Evolutionary conservation across 2,329 filamentous ascomycete genomes (phyloP).

Genomic region (Fusarium concolor): DNA sequence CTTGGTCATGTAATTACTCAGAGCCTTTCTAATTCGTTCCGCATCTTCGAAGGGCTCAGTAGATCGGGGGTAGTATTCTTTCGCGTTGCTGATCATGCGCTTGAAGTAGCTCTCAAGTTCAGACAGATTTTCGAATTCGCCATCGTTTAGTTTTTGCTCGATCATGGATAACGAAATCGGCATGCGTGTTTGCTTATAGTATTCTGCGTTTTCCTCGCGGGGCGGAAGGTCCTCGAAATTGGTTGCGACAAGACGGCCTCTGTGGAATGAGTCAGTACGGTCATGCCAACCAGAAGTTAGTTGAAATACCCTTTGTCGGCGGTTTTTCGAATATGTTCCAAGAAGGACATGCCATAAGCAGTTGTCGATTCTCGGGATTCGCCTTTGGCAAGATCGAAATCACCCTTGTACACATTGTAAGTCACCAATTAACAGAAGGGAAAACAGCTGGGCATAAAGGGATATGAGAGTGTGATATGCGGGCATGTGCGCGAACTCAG

Average conservation of each 20-base stretch:
- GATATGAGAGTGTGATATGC: background rate
- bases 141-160: slow-evolving; percentile 76
- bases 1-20: slow-evolving; percentile 89
- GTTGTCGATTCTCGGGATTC: slow-evolving; percentile 78
- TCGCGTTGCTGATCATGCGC: slow-evolving; percentile 88
- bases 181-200: slow-evolving; percentile 81
- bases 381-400: slow-evolving; percentile 62
- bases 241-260: slow-evolving; percentile 78
- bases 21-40: slow-evolving; percentile 85
- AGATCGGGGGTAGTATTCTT: slow-evolving; percentile 81
- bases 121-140: slow-evolving; percentile 77
- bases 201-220: slow-evolving; percentile 73
- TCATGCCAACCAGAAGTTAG: slow-evolving; percentile 1
- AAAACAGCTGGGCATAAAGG: background rate
- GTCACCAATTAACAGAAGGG: slow-evolving; percentile 3
- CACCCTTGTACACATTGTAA: slow-evolving; percentile 46
- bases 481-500: background rate
- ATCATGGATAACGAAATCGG: slow-evolving; percentile 83
- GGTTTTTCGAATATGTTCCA: slow-evolving; percentile 79
- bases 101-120: slow-evolving; percentile 87
- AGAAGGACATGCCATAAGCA: slow-evolving; percentile 76
- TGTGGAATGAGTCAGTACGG: slow-evolving; percentile 50
- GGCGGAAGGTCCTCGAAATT: slow-evolving; percentile 80
- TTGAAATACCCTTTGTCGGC: slow-evolving; percentile 80
- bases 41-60: slow-evolving; percentile 84